Evolutionary conservation across 148 eudicot genomes (phyloP), one percentile per base, ranked within the genome.

Genomic region (Cornus controversa): DNA sequence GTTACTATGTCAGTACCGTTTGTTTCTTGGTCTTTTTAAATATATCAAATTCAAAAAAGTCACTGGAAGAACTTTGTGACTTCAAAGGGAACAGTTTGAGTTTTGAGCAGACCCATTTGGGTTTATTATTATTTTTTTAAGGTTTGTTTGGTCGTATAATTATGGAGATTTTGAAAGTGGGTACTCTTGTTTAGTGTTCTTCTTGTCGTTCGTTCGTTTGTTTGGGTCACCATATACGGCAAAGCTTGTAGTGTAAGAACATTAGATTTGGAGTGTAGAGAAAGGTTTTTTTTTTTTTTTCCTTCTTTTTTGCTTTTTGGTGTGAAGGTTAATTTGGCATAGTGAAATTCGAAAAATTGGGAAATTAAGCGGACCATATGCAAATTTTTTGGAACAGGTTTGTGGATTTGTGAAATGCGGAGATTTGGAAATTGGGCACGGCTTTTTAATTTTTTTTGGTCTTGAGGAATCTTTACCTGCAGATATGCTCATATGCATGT

Each of bases 1-100:
- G 82, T 64, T 68, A 68, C 45, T 68, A 14, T 31, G 77, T 66
- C 76, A 29, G 77, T 63, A n/a, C 77, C 54, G 34, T 73, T 50
- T 58, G 50, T 64, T 24, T 64, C 23, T 2, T 63, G 34, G 18
- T 27, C 8, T 60, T 75, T 53, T 57, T 57, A 20, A 57, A 57
- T 14, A n/a, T 14, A 8, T 47, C 14, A 47, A 47, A 5, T 47
- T 47, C 10, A 18, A 25, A 63, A 27, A 37, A 23, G n/a, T n/a
- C n/a, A n/a, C n/a, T n/a, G n/a, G n/a, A n/a, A n/a, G n/a, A n/a
- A n/a, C n/a, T 28, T 5, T 3, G 16, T 45, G 9, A 50, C 15
- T 31, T 10, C 6, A 8, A 40, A 54, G 42, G 50, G 27, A 66
- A 53, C 37, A 66, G 34, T 71, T 65, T 57, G 53, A 67, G 53